Evolutionary conservation across 2,329 filamentous ascomycete genomes (phyloP).

Genomic region (Celoporthe dispersa): DNA sequence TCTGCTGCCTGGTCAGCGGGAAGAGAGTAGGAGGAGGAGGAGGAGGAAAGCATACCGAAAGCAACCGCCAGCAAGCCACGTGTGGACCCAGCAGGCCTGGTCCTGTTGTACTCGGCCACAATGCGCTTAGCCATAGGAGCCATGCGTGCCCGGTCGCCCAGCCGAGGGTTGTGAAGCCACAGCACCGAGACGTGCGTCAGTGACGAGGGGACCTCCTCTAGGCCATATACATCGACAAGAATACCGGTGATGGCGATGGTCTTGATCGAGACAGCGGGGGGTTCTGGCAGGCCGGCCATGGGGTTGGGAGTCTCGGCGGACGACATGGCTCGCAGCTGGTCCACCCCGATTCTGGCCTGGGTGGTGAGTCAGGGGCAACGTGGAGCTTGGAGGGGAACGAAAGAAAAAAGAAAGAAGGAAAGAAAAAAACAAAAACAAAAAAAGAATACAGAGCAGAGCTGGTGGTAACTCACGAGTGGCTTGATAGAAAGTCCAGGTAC

Average conservation of each 20-base stretch:
- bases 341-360: neutral
- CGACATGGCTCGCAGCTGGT: neutral
- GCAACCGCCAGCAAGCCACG: conserved; percentile 76
- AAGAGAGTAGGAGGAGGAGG: neutral
- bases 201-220: conserved; percentile 67
- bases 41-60: conserved; percentile 51
- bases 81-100: conserved; percentile 36
- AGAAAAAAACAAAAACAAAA: too few species aligned
- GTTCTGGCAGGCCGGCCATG: conserved; percentile 40
- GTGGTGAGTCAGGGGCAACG: neutral
- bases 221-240: conserved; percentile 78
- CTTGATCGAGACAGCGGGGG: conserved; percentile 62
- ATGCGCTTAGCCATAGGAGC: conserved; percentile 69
- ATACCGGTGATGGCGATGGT: conserved; percentile 78
- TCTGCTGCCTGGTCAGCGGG: conserved; percentile 50
- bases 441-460: neutral
- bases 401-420: neutral
- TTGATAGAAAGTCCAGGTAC: conserved; percentile 6
- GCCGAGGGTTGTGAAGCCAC: conserved; percentile 89
- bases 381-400: neutral
- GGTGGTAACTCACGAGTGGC: conserved; percentile 4
- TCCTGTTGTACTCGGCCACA: conserved; percentile 69
- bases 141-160: conserved; percentile 75
- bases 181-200: conserved; percentile 70
- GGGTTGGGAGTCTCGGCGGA: conserved; percentile 27